Conservation (phyloP, 2,329 filamentous ascomycete genomes). For the Nannizziopsis barbatae region DNA sequence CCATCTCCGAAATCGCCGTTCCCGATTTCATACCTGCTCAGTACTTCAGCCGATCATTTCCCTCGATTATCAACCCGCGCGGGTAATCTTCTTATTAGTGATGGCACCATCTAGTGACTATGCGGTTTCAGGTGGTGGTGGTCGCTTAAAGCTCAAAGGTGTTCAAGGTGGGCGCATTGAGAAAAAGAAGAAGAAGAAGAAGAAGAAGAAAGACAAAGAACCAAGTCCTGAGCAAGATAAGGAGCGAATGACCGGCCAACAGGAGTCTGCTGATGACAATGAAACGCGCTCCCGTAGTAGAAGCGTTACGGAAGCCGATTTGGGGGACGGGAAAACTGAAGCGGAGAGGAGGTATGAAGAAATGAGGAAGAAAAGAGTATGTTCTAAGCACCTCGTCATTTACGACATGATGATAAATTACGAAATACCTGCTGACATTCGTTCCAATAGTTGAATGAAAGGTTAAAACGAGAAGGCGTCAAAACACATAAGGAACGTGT, state of each 20-base stretch:
- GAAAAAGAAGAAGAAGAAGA: slow-evolving; percentile 16
- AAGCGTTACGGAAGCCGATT: slow-evolving; percentile 18
- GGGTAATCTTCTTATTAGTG: neutral
- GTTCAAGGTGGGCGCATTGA: slow-evolving; percentile 38
- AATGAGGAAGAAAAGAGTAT: slow-evolving; percentile 63
- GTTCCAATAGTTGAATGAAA: slow-evolving; percentile 58
- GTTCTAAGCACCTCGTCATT: slow-evolving; percentile 25
- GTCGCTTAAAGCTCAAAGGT: slow-evolving; percentile 78
- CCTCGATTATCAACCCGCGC: neutral
- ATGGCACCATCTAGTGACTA: slow-evolving; percentile 14
- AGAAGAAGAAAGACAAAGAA: slow-evolving; percentile 22
- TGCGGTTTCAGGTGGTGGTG: slow-evolving; percentile 43
- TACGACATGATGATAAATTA: neutral
- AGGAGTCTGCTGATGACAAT: neutral
- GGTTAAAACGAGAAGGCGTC: slow-evolving; percentile 69
- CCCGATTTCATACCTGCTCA: neutral
- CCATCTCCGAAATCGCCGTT: no score
- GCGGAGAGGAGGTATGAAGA: slow-evolving; percentile 74
- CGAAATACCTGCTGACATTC: slow-evolving; percentile 11
- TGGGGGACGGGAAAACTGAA: slow-evolving; percentile 58
- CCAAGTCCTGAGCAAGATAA: slow-evolving; percentile 7
- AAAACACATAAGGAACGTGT: slow-evolving; percentile 97
- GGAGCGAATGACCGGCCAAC: neutral
- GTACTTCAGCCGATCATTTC: neutral
- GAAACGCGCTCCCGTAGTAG: slow-evolving; percentile 9